Evolutionary conservation across 176 grass and related monocot genomes (phyloP), one percentile per base, ranked within the genome.

Genomic region (Puccinellia tenuiflora): DNA sequence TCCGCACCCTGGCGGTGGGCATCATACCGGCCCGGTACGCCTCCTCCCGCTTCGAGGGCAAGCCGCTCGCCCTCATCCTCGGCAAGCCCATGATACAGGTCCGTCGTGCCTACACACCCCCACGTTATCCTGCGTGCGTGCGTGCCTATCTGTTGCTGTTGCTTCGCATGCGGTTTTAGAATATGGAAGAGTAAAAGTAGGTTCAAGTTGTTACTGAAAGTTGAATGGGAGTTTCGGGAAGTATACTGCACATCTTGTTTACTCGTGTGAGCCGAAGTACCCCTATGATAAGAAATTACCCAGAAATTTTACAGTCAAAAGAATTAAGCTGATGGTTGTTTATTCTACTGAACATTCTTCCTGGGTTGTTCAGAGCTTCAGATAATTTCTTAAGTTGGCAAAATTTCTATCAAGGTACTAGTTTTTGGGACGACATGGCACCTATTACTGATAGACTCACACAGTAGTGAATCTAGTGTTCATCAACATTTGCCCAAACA

Each of bases 51-150:
- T 98, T 95, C 82, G 88, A 93, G 65, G 96, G 90, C 22, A 95
- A 98, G 61, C 92, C 96, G 78, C 96, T 98, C 59, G 87, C 83
- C 38, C 77, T 12, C 69, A 95, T 95, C 66, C 90, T 98, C 35
- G 92, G 96, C 60, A 95, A 98, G 81, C 92, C 90, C 34, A 98
- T 95, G 92, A 95, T 98, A 63, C 90, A 93, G 83, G 92, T 94
- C 17, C n/a, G 40, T 22, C 4, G 5, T n/a, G 6, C 83, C 24
- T 26, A 20, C 16, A 5, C 59, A 10, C 69, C 25, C 3, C 22
- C 38, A 33, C 60, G 33, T 63, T 63, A 13, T 54, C 39, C 25
- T 62, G 20, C 40, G 16, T 65, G 15, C 48, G n/a, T 62, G 20
- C 34, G 17, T 67, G 16, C 5, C 56, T 54, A 31, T 52, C 13